Conservation (phyloP, 305 asterid species). For the Fraxinus greggii region DNA sequence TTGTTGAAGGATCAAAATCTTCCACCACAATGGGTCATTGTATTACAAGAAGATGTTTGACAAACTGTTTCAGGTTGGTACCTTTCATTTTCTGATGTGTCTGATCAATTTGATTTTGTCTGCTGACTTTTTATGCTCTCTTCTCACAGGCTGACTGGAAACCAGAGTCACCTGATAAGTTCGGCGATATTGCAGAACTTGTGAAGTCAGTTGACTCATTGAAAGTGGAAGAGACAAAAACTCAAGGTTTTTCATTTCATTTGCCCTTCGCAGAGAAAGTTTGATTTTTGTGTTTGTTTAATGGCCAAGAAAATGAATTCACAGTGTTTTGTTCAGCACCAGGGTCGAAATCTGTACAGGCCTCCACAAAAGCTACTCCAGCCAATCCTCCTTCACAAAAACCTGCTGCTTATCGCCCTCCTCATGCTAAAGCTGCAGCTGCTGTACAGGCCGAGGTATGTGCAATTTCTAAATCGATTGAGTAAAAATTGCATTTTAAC, state of each 20-base stretch:
- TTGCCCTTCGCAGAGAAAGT: not conserved
- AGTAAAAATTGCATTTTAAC: not conserved
- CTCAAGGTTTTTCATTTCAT: slow-evolving; percentile 52
- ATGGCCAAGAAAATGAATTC: slow-evolving; percentile 12
- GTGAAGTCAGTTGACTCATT: slow-evolving; percentile 56
- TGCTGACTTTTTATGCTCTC: slow-evolving; percentile 20
- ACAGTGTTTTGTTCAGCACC: slow-evolving; percentile 45
- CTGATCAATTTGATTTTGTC: slow-evolving; percentile 24
- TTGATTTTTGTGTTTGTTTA: slow-evolving; percentile 13
- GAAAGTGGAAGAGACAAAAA: slow-evolving; percentile 58
- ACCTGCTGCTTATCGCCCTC: slow-evolving; percentile 96
- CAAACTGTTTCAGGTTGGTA: slow-evolving; percentile 82
- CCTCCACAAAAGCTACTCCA: slow-evolving; percentile 47
- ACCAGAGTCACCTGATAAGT: slow-evolving; percentile 78
- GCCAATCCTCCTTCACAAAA: slow-evolving; percentile 60
- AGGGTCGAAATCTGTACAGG: slow-evolving; percentile 60
- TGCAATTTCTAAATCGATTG: not conserved
- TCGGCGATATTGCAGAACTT: slow-evolving; percentile 63
- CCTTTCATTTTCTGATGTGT: slow-evolving; percentile 23
- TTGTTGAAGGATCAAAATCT: slow-evolving; percentile 75
- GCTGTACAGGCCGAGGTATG: slow-evolving; percentile 89
- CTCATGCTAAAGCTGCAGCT: slow-evolving; percentile 93
- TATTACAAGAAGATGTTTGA: slow-evolving; percentile 85
- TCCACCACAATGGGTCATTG: slow-evolving; percentile 75
- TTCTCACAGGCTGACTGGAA: slow-evolving; percentile 86